These are phyloP conservation scores for Mycogone perniciosa DNA, from an alignment of 2,329 filamentous ascomycete species.

Conservation along the genomic window DNA sequence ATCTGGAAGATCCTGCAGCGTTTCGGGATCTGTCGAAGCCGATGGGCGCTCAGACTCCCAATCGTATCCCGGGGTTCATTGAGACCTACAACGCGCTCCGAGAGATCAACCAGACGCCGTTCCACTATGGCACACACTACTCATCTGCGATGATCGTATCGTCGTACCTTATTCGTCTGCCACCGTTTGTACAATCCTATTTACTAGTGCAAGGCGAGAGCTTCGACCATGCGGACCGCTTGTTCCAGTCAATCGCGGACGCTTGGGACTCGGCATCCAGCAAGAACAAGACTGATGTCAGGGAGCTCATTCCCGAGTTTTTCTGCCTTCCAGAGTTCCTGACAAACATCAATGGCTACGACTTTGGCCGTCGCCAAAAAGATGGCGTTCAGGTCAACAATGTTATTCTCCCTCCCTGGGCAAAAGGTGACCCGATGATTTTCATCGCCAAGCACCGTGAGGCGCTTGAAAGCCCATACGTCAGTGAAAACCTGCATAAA, in stretches of 20 bases:
- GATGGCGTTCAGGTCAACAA: constrained; percentile 73
- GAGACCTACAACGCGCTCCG: constrained; percentile 82
- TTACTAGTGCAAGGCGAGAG: constrained; percentile 89
- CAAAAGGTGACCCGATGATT: constrained; percentile 89
- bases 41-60: constrained; percentile 83
- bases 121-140: constrained; percentile 98
- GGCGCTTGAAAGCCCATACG: constrained; percentile 86
- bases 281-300: constrained; percentile 87
- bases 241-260: constrained; percentile 89
- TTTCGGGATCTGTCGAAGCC: constrained; percentile 92
- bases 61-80: constrained; percentile 70
- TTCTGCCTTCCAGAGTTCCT: constrained; percentile 95
- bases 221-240: constrained; percentile 90
- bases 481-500: constrained; percentile 80
- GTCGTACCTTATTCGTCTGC: constrained; percentile 88
- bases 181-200: constrained; percentile 94
- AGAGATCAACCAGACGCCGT: constrained; percentile 88
- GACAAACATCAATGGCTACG: constrained; percentile 88
- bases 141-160: constrained; percentile 98
- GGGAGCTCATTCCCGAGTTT: constrained; percentile 93
- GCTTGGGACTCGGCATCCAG: constrained; percentile 87
- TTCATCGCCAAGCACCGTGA: constrained; percentile 96
- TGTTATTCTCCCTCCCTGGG: constrained; percentile 90
- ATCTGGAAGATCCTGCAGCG: constrained; percentile 73
- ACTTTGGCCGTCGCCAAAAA: constrained; percentile 84